Evolutionary conservation across 1,284 basidiomycete species (phyloP).

Genomic region (Ustilago nuda): DNA sequence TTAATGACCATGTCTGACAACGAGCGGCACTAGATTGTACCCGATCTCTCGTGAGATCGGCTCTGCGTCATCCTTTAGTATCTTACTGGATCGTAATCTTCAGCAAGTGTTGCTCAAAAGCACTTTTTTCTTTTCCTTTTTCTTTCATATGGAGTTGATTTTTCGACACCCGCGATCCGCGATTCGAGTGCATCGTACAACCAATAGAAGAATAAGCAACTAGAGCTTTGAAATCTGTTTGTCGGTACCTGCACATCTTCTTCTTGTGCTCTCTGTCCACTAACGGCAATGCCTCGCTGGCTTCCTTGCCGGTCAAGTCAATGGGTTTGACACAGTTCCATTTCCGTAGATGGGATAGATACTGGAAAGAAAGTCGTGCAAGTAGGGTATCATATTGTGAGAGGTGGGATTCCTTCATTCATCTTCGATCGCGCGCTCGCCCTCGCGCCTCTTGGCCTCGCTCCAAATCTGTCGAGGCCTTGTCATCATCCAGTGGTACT

Average conservation of each 20-base stretch:
- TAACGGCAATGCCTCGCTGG: too few species aligned
- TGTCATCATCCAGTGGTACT: conserved; percentile 1
- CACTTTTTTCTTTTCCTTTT: neutral
- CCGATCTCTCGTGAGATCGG: too few species aligned
- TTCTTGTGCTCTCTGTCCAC: too few species aligned
- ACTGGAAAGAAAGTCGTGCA: neutral
- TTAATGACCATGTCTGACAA: too few species aligned
- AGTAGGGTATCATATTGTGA: conserved; percentile 7
- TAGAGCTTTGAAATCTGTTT: neutral
- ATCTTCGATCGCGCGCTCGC: conserved; percentile 31
- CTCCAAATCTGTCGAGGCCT: conserved; percentile 14
- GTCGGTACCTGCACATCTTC: too few species aligned
- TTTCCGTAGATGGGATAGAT: neutral
- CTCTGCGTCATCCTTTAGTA: too few species aligned
- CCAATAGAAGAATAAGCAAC: neutral
- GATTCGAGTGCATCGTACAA: neutral
- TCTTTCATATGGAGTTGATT: neutral
- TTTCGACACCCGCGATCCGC: conserved; percentile 17
- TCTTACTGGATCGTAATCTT: too few species aligned
- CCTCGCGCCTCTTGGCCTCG: conserved; percentile 30
- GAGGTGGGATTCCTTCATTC: conserved; percentile 5
- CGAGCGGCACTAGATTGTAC: too few species aligned
- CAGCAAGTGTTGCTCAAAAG: neutral
- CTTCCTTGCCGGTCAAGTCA: neutral
- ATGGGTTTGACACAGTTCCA: neutral